Percentiles rank a stretch among this genome's conserved stretches.
Evolutionary conservation across 176 grass and related monocot genomes (phyloP).

Genomic region (Avena sativa): DNA sequence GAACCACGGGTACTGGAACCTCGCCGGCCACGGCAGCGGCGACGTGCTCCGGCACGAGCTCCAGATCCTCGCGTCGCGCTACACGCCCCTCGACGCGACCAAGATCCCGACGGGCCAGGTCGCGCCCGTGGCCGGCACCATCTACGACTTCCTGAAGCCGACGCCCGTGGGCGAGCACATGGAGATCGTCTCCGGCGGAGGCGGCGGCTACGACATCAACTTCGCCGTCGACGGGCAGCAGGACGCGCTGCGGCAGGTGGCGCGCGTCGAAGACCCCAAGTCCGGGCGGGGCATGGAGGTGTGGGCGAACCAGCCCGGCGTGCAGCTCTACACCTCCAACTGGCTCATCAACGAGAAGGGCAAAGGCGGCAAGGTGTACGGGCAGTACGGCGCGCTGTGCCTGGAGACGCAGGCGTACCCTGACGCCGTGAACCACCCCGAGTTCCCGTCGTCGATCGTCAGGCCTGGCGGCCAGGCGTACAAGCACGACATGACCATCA

Average conservation of each 20-base stretch:
- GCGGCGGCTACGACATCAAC: conserved; percentile 66
- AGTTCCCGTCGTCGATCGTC: conserved; percentile 68
- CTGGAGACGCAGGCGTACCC: conserved; percentile 83
- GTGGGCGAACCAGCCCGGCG: conserved; percentile 82
- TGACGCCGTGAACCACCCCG: conserved; percentile 79
- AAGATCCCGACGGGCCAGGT: conserved; percentile 32
- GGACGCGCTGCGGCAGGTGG: conserved; percentile 52
- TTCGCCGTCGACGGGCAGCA: conserved; percentile 54
- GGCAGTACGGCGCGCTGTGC: conserved; percentile 59
- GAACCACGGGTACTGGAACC: conserved; percentile 85
- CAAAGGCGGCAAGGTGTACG: conserved; percentile 59
- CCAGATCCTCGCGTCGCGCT: background rate
- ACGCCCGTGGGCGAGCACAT: conserved; percentile 55
- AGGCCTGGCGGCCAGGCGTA: conserved; percentile 66
- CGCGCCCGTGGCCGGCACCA: conserved; percentile 52
- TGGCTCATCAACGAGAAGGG: conserved; percentile 58
- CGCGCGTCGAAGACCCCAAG: background rate
- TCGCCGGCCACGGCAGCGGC: conserved; percentile 34
- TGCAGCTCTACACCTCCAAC: conserved; percentile 89
- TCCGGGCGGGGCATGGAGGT: conserved; percentile 58
- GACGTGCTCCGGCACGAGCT: conserved; percentile 15
- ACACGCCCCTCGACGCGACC: conserved; percentile 19
- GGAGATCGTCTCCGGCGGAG: conserved; percentile 43
- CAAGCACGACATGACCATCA: conserved; percentile 64
- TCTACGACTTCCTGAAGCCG: conserved; percentile 57